Evolutionary conservation across 495 filamentous ascomycete species (phyloP), one percentile per base, ranked within the genome.

Genomic region (Baudoinia panamericana): DNA sequence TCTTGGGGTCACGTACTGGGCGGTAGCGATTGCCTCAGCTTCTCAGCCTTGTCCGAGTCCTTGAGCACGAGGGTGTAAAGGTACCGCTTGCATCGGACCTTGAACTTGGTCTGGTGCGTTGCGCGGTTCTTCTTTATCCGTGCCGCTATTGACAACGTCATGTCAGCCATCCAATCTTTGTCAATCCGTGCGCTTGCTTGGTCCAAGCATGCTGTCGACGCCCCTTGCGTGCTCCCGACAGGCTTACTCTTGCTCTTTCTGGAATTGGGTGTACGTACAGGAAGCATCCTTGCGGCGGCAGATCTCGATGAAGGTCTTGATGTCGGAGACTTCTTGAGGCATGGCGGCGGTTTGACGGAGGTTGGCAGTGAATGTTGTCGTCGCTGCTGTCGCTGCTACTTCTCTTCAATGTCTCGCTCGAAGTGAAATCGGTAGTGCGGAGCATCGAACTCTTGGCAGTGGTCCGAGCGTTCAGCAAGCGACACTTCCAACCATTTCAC

Each of bases 291-390:
- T 90, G 59, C 90, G 82, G 67, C 87, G 78, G 81, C 84, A 93
- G 72, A 96, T 88, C 82, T 99, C 92, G 69, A 99, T 92, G 80
- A 99, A 99, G 72, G 94, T 69, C 84, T 96, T 99, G 80, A 99
- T 95, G 59, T 96, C 92, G 59, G 79, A 81, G 66, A 96, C 78
- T 86, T 96, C 87, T 58, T 76, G 74, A 79, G 90, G 90, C 90
- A 99, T 99, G 51, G 37, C 76, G 71, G 62, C 36, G 2, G 30
- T 35, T 21, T 16, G 22, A 19, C 29, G 40, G 15, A n/a, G 2
- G n/a, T 33, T 25, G n/a, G 25, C 19, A 16, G 10, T 13, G 8
- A 21, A 26, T 39, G 13, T 36, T 25, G 15, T 38, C 33, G 41
- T 38, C 25, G 41, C 24, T 30, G 32, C 16, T 7, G 39, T 30